These are phyloP conservation scores for Marasmius oreades DNA, from an alignment of 1,284 basidiomycete genomes.

Conservation along the genomic window DNA sequence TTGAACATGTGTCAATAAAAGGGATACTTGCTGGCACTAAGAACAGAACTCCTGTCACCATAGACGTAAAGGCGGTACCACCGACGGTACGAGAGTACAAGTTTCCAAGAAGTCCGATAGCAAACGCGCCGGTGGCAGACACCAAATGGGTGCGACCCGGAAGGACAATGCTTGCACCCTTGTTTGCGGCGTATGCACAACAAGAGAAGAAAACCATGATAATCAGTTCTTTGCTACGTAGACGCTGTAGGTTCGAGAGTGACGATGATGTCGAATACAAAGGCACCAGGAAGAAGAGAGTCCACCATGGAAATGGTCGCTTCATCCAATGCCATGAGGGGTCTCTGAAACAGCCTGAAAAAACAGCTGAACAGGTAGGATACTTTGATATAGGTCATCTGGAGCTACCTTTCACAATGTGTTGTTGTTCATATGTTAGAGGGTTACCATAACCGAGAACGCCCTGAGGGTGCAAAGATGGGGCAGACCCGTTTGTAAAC, in stretches of 20 bases:
- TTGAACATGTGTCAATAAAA: not conserved
- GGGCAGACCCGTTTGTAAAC: constrained; percentile 49
- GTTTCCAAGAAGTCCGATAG: constrained; percentile 80
- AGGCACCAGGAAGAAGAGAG: constrained; percentile 75
- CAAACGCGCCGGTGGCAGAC: constrained; percentile 76
- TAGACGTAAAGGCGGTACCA: constrained; percentile 83
- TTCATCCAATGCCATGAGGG: constrained; percentile 74
- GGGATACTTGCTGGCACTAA: constrained; percentile 63
- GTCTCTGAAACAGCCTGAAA: constrained; percentile 67
- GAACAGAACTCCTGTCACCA: constrained; percentile 86
- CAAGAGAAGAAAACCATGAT: constrained; percentile 82
- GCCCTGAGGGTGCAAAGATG: constrained; percentile 46
- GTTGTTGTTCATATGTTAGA: constrained; percentile 32
- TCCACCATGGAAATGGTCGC: constrained; percentile 75
- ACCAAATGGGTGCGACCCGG: constrained; percentile 57
- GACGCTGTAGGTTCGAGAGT: constrained; percentile 74
- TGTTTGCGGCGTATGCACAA: constrained; percentile 70
- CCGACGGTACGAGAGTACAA: constrained; percentile 73
- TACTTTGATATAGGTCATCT: not conserved
- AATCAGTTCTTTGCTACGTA: constrained; percentile 64
- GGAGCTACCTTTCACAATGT: constrained; percentile 52
- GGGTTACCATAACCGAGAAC: constrained; percentile 60
- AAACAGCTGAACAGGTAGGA: not conserved
- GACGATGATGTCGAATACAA: constrained; percentile 76
- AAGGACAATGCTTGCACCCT: constrained; percentile 43